Conservation (phyloP, 148 eudicot genomes). For the Amaranthus cruentus region DNA sequence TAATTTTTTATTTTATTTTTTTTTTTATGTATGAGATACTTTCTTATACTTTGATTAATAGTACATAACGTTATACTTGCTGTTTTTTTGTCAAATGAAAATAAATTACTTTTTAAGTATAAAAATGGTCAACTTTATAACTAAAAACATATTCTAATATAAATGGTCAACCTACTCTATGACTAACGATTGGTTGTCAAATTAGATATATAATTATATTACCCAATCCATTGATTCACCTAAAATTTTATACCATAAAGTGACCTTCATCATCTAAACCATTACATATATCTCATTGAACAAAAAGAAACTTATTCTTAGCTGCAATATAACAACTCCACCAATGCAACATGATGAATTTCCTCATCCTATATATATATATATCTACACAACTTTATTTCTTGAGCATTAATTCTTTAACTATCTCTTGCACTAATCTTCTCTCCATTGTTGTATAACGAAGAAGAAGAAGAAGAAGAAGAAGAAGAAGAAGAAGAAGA, state of each 20-base stretch:
- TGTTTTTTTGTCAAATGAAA: no score
- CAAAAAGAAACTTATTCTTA: background rate
- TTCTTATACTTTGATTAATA: no score
- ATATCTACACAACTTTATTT: constrained; percentile 5
- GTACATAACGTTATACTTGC: no score
- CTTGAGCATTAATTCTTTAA: no score
- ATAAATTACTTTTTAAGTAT: no score
- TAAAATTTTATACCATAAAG: constrained; percentile 1
- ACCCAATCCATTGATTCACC: constrained; percentile 29
- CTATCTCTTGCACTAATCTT: no score
- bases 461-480: background rate
- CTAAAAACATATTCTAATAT: background rate
- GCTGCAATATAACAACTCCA: constrained; percentile 23
- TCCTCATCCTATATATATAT: constrained; percentile 1
- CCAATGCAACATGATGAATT: constrained; percentile 8
- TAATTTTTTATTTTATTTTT: no score
- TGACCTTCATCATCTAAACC: constrained; percentile 11
- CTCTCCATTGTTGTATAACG: no score
- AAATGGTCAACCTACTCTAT: constrained; percentile 20
- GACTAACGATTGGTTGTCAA: constrained; percentile 12
- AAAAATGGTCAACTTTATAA: constrained; percentile 4
- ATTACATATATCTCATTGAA: background rate
- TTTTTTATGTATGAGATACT: no score
- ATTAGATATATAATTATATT: constrained; percentile 9
- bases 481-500: constrained; percentile 1